Base-by-base conservation (phyloP, 805 yeast species). In the Saccharomycopsis fodiens region DNA sequence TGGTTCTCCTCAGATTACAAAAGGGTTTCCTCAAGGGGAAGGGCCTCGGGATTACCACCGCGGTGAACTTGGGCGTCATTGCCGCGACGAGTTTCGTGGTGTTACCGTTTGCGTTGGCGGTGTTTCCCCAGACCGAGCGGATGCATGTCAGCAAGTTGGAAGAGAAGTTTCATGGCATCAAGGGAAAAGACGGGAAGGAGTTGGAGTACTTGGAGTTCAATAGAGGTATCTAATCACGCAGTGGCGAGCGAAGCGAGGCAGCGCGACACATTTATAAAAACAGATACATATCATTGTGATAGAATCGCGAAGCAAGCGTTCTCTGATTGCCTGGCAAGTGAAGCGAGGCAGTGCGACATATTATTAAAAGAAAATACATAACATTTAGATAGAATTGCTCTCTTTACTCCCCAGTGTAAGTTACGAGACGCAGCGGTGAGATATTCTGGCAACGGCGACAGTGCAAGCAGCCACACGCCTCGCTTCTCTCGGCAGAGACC, bases 211-310 rank as follows among this genome's bases (percentile, higher is more conserved):
- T 91, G 19, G 82, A 82, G 68, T 93, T 93, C 66, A 93, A 93
- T 66, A 79, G 98, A 64, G 98, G 98, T 54, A 87, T 93, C 57
- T 91, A 74, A n/a, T n/a, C n/a, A n/a, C n/a, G n/a, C n/a, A n/a
- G 35, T 29, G 32, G 13, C n/a, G n/a, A n/a, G n/a, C n/a, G n/a
- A n/a, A n/a, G n/a, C n/a, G n/a, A 29, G 5, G 13, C 20, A 17
- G 6, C 8, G 15, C 30, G 25, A 12, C 30, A 38, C 13, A 22
- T 22, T 2, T 38, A 23, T 15, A 31, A 22, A 6, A 23, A 23
- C 29, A 17, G 8, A 23, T 12, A 21, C 15, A 21, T 16, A 5
- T 13, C 25, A 38, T 13, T 20, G n/a, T n/a, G n/a, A n/a, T n/a
- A n/a, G 8, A 35, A 22, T 27, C 17, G 7, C 25, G 15, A 39